Conservation (phyloP, 805 yeast species). For the Barnettozyma sucrosica region DNA sequence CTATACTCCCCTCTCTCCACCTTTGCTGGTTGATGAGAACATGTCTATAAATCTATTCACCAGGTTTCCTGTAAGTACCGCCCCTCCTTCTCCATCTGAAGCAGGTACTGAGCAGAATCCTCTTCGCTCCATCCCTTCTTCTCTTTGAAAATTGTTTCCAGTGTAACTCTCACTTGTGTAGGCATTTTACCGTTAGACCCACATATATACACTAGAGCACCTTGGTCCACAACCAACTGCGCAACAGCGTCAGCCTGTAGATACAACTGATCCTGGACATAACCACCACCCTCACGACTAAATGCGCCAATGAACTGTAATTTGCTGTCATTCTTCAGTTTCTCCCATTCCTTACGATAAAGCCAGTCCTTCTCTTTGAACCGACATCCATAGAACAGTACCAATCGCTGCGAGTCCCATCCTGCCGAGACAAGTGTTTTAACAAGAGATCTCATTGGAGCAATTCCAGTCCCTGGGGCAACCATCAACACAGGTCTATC, state of each 20-base stretch:
- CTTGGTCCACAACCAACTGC: constrained; percentile 44
- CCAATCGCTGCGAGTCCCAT: constrained; percentile 29
- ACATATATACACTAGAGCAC: constrained; percentile 73
- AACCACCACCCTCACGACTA: constrained; percentile 51
- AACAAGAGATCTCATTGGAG: constrained; percentile 79
- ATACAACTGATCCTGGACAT: constrained; percentile 75
- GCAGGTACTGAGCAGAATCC: constrained; percentile 44
- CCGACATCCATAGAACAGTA: constrained; percentile 75
- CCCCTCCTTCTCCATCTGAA: constrained; percentile 54
- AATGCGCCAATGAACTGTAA: constrained; percentile 41
- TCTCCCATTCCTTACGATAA: constrained; percentile 50
- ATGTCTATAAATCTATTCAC: constrained; percentile 34
- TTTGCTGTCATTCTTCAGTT: constrained; percentile 28
- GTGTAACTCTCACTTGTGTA: constrained; percentile 72
- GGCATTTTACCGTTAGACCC: constrained; percentile 98
- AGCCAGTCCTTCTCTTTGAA: constrained; percentile 58
- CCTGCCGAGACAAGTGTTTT: constrained; percentile 29
- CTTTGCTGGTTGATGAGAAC: background rate
- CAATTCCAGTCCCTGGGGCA: constrained; percentile 95
- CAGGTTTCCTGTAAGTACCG: constrained; percentile 87
- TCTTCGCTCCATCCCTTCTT: constrained; percentile 36
- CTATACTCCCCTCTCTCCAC: no score
- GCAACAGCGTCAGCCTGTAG: constrained; percentile 42
- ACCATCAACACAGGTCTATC: constrained; percentile 59
- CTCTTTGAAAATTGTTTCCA: constrained; percentile 54